These are phyloP conservation scores for Boletus reticuloceps DNA, from an alignment of 768 basidiomycete species.

Conservation along the genomic window DNA sequence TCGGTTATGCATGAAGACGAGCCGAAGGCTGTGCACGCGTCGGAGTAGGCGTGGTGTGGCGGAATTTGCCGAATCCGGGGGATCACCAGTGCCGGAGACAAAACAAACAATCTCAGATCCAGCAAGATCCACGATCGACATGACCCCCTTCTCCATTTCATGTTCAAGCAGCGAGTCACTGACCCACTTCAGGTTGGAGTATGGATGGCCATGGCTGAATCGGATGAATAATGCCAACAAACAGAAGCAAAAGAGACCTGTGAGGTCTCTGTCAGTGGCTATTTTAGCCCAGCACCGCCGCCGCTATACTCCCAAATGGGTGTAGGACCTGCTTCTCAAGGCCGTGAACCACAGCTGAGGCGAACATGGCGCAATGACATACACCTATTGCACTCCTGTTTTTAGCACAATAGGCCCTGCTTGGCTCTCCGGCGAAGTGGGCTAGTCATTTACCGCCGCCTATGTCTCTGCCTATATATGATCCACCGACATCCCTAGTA, in stretches of 20 bases:
- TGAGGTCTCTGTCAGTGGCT: background rate
- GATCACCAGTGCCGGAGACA: conserved; percentile 32
- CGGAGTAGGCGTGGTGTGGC: conserved; percentile 2
- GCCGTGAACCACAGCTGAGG: background rate
- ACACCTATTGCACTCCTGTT: conserved; percentile 7
- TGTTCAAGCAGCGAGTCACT: background rate
- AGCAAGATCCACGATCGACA: conserved; percentile 17
- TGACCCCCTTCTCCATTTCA: background rate
- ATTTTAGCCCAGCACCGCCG: conserved; percentile 15
- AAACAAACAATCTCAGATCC: conserved; percentile 32
- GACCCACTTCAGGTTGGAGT: too few species aligned
- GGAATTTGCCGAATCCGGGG: conserved; percentile 33
- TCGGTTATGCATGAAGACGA: conserved; percentile 12
- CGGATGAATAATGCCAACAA: background rate
- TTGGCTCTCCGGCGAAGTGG: conserved; percentile 21
- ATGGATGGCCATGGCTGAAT: background rate
- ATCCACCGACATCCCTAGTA: background rate
- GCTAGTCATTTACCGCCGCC: conserved; percentile 19
- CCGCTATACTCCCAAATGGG: conserved; percentile 15
- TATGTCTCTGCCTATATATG: conserved; percentile 26
- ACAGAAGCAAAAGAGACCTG: background rate
- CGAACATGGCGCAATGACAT: conserved; percentile 7
- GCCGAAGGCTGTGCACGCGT: conserved; percentile 7
- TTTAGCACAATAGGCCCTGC: conserved; percentile 9
- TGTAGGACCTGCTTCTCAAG: conserved; percentile 5